Conservation (phyloP, 225 moss, liverwort and hornwort genomes). For the Pseudisothecium myosuroides region DNA sequence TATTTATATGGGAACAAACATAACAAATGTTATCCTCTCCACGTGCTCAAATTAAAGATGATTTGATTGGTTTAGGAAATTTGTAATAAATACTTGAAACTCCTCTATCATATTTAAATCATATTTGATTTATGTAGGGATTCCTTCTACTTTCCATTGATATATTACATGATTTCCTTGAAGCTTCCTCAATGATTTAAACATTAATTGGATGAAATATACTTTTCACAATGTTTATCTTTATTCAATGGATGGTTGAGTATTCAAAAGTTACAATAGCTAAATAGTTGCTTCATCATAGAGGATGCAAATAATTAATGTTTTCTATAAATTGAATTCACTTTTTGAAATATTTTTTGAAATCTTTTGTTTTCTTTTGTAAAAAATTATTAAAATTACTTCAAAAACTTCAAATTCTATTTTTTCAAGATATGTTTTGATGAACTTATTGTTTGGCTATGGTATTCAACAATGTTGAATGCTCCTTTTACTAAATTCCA, state of each 20-base stretch:
- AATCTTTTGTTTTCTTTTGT: neutral
- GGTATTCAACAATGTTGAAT: neutral
- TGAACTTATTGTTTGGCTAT: neutral
- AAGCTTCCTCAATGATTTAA: neutral
- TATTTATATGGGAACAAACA: neutral
- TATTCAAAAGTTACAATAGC: neutral
- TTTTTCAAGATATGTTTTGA: neutral
- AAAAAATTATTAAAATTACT: neutral
- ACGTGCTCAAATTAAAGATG: neutral
- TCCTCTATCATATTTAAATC: too few species aligned
- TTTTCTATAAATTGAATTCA: neutral
- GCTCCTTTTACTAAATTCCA: neutral
- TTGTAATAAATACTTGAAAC: neutral
- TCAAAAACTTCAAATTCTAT: neutral
- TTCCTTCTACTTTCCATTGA: neutral
- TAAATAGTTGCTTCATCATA: neutral
- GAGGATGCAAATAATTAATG: neutral
- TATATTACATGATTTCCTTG: neutral
- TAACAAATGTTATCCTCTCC: neutral
- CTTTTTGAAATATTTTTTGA: neutral
- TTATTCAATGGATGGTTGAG: neutral
- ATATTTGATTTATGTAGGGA: neutral
- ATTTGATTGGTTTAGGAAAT: neutral
- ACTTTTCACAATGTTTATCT: neutral
- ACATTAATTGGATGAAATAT: neutral